Conservation (phyloP, 2,329 filamentous ascomycete genomes). For the Pestalotiopsis sp. region DNA sequence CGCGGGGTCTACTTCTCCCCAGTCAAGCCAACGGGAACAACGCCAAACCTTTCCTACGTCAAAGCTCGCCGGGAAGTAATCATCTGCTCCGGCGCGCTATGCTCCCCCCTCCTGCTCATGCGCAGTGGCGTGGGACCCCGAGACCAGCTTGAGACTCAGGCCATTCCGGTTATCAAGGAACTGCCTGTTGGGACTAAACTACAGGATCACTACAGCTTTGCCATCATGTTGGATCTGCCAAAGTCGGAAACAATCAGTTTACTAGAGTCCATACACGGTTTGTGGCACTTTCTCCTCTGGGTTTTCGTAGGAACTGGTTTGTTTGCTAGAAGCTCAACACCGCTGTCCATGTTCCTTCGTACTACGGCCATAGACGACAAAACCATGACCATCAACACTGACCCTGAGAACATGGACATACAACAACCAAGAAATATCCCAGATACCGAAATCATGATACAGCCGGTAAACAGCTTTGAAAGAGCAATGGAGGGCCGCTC, state of each 20-base stretch:
- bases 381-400: constrained; percentile 24
- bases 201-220: constrained; percentile 30
- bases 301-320: constrained; percentile 30
- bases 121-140: constrained; percentile 35
- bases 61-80: constrained; percentile 25
- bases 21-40: constrained; percentile 26
- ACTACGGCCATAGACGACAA: constrained; percentile 28
- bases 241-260: constrained; percentile 26
- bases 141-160: constrained; percentile 19
- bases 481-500: constrained; percentile 6
- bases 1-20: constrained; percentile 28
- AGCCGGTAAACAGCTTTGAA: constrained; percentile 13
- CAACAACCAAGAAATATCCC: constrained; percentile 13
- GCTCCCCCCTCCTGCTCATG: constrained; percentile 34
- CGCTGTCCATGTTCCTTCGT: constrained; percentile 26
- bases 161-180: constrained; percentile 26
- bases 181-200: constrained; percentile 30
- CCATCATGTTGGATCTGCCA: constrained; percentile 29
- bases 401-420: constrained; percentile 1
- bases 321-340: constrained; percentile 18
- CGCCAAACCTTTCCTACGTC: not conserved
- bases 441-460: constrained; percentile 19
- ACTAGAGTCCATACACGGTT: constrained; percentile 20
- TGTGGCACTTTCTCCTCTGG: constrained; percentile 33
- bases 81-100: constrained; percentile 30